Evolutionary conservation across 345 rosid genomes (phyloP).

Genomic region (Hypericum perforatum): DNA sequence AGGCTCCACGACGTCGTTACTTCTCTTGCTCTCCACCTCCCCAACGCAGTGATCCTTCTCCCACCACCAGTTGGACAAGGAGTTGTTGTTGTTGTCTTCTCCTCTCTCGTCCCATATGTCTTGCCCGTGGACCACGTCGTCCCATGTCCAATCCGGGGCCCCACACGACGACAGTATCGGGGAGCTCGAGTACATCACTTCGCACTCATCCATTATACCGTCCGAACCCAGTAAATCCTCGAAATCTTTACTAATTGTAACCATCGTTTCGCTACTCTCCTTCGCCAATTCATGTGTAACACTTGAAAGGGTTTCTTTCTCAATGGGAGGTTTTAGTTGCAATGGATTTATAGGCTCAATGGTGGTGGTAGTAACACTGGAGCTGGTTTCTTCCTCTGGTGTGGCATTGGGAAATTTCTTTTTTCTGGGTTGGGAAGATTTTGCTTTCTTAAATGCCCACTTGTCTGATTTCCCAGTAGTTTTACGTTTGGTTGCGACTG

Average conservation of each 20-base stretch:
- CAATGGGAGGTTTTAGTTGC: slow-evolving; percentile 8
- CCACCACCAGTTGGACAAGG: slow-evolving; percentile 17
- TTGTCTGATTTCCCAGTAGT: slow-evolving; percentile 19
- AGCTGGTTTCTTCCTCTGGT: slow-evolving; percentile 1
- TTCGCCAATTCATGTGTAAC: background rate
- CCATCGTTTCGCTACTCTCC: too few relatives aligned
- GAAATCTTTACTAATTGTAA: too few relatives aligned
- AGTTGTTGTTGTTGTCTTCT: background rate
- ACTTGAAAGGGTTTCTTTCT: slow-evolving; percentile 14
- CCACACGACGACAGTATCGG: slow-evolving; percentile 14
- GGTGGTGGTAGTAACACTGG: background rate
- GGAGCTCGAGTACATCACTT: slow-evolving; percentile 8
- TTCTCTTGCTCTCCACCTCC: slow-evolving; percentile 1
- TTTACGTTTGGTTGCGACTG: slow-evolving; percentile 10
- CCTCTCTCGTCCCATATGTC: slow-evolving; percentile 16
- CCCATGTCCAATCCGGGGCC: slow-evolving; percentile 30
- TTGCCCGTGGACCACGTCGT: slow-evolving; percentile 12
- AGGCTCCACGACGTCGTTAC: slow-evolving; percentile 10
- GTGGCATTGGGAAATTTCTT: background rate
- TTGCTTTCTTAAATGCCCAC: slow-evolving; percentile 19
- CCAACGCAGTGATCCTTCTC: slow-evolving; percentile 14
- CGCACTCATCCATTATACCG: slow-evolving; percentile 1
- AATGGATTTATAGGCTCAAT: background rate
- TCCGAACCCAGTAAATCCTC: too few relatives aligned
- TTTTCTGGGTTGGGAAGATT: background rate